phyloP scores from a whole-genome alignment of 1,284 basidiomycete genomes.

The Thecaphora thlaspeos region DNA sequence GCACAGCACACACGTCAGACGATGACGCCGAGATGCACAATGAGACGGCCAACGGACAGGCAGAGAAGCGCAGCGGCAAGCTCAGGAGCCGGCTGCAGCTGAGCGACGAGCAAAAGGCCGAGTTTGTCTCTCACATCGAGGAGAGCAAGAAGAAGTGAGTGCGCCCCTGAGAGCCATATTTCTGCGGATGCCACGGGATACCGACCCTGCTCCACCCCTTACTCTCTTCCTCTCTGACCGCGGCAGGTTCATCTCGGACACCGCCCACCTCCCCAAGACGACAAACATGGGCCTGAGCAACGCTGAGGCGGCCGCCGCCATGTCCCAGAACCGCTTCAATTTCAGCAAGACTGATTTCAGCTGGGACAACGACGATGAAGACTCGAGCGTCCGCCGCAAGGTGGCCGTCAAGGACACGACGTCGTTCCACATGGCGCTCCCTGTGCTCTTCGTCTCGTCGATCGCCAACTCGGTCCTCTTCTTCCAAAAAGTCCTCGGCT shows the following conservation, averaged over 20 bases:
- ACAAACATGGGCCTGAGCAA: conserved; percentile 40
- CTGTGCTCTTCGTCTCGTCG: conserved; percentile 29
- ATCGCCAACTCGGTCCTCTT: conserved; percentile 25
- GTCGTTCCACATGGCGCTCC: conserved; percentile 23
- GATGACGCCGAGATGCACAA: conserved; percentile 7
- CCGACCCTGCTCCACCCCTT: not conserved
- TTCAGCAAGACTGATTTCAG: conserved; percentile 7
- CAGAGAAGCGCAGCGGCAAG: not conserved
- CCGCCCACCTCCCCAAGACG: conserved; percentile 31
- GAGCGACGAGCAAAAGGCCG: conserved; percentile 13
- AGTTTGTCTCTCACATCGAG: conserved; percentile 21
- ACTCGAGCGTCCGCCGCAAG: not conserved
- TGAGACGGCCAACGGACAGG: not conserved
- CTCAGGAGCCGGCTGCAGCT: conserved; percentile 17
- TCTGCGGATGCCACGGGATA: no score
- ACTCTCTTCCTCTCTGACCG: not conserved
- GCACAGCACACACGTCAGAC: conserved; percentile 5
- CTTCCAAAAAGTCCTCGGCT: conserved; percentile 33
- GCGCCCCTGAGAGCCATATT: not conserved
- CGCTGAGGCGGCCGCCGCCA: conserved; percentile 22
- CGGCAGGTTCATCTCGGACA: conserved; percentile 18
- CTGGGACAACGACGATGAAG: conserved; percentile 37
- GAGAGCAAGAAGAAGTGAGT: conserved; percentile 19
- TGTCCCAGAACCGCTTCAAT: conserved; percentile 34
- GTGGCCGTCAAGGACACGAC: conserved; percentile 7